phyloP scores from a whole-genome alignment of 306 rosid genomes.

The Fragaria nilgerrensis region DNA sequence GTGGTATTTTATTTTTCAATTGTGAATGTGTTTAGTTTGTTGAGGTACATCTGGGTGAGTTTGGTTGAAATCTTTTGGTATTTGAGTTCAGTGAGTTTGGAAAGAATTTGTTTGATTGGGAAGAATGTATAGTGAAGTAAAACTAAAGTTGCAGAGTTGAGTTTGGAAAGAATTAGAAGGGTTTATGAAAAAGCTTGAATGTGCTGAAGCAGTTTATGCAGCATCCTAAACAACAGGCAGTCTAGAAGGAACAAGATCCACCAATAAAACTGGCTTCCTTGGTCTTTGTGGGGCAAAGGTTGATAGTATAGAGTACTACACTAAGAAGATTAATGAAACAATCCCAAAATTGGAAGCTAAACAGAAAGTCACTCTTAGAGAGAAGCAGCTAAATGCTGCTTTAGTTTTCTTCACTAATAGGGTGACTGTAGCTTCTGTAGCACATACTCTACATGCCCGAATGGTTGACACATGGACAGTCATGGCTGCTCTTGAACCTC shows the following conservation, averaged over 20 bases:
- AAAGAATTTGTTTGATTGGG: too few relatives aligned
- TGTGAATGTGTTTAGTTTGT: too few relatives aligned
- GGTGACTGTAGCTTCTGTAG: slow-evolving; percentile 75
- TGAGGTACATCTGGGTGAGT: too few relatives aligned
- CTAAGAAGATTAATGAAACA: slow-evolving; percentile 53
- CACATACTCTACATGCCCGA: slow-evolving; percentile 83
- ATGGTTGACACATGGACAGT: slow-evolving; percentile 69
- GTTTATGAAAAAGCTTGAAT: slow-evolving; percentile 68
- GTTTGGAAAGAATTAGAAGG: slow-evolving; percentile 63
- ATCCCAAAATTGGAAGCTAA: slow-evolving; percentile 68
- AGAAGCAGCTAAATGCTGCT: slow-evolving; percentile 81
- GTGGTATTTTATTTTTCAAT: too few relatives aligned
- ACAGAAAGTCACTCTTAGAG: slow-evolving; percentile 75
- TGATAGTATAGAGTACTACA: slow-evolving; percentile 71
- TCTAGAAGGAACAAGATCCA: slow-evolving; percentile 74
- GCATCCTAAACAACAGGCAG: slow-evolving; percentile 51
- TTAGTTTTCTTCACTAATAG: slow-evolving; percentile 65
- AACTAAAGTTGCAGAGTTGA: too few relatives aligned
- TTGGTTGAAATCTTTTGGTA: too few relatives aligned
- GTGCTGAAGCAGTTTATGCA: slow-evolving; percentile 61
- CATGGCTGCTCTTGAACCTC: slow-evolving; percentile 67
- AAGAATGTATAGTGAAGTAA: too few relatives aligned
- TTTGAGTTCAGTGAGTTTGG: too few relatives aligned
- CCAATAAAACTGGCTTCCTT: slow-evolving; percentile 67
- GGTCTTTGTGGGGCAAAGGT: slow-evolving; percentile 78